Conservation (phyloP, 257 asterid species). For the Coffea canephora region DNA sequence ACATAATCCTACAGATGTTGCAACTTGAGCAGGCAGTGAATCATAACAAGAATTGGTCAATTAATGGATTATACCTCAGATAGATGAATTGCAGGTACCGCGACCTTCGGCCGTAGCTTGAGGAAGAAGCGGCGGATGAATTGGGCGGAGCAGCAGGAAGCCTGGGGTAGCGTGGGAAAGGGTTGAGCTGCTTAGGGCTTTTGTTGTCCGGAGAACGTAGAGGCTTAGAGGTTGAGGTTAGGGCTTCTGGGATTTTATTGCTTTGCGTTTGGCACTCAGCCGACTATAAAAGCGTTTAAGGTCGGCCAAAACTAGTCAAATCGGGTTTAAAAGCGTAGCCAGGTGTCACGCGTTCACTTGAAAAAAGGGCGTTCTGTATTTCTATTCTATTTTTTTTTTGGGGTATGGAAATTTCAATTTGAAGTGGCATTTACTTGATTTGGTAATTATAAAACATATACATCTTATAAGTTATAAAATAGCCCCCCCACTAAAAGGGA, state of each 20-base stretch:
- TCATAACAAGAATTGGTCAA: neutral
- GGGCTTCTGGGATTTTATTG: neutral
- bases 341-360: neutral
- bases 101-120: neutral
- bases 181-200: constrained; percentile 6
- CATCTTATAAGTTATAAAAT: too few species aligned
- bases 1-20: neutral
- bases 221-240: neutral
- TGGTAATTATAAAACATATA: too few species aligned
- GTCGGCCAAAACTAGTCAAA: neutral
- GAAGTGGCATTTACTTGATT: too few species aligned
- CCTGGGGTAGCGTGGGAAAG: too few species aligned
- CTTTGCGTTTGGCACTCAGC: neutral
- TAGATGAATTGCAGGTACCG: neutral
- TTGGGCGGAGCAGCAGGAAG: neutral
- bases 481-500: too few species aligned
- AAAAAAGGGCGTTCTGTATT: too few species aligned
- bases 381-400: too few species aligned
- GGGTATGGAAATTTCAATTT: too few species aligned
- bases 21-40: too few species aligned
- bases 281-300: neutral
- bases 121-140: neutral
- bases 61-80: neutral
- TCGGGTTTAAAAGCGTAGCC: neutral
- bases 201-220: neutral